phyloP scores from a whole-genome alignment of 108 stramenopile species.

The Conticribra guillardii region DNA sequence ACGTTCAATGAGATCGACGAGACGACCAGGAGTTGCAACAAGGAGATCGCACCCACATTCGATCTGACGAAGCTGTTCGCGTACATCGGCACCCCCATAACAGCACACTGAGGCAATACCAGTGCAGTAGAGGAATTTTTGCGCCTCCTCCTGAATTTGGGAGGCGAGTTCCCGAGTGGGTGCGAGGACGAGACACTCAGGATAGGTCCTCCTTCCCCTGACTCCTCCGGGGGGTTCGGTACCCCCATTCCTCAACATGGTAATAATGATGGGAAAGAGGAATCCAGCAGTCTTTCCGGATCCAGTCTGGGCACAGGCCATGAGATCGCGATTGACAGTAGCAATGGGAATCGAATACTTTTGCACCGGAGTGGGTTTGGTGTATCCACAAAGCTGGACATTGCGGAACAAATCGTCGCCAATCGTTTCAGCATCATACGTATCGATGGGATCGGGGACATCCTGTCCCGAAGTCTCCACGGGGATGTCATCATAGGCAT shows the following conservation, averaged over 20 bases:
- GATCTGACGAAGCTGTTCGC: slow-evolving; percentile 89
- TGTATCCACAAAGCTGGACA: slow-evolving; percentile 92
- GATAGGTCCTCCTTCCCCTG: slow-evolving; percentile 67
- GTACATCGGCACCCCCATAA: slow-evolving; percentile 94
- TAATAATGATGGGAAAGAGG: slow-evolving; percentile 96
- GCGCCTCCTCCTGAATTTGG: slow-evolving; percentile 98
- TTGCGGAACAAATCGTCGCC: slow-evolving; percentile 90
- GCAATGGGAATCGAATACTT: slow-evolving; percentile 98
- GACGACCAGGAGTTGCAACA: slow-evolving; percentile 98
- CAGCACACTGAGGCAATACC: slow-evolving; percentile 94
- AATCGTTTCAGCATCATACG: slow-evolving; percentile 86
- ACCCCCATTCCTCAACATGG: slow-evolving; percentile 86
- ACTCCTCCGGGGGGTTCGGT: slow-evolving; percentile 59
- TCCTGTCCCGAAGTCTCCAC: slow-evolving; percentile 91
- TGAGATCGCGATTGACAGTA: slow-evolving; percentile 87
- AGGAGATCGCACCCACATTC: slow-evolving; percentile 91
- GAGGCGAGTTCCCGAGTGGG: slow-evolving; percentile 98
- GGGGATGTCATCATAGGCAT: slow-evolving; percentile 98
- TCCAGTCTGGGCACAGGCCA: slow-evolving; percentile 94
- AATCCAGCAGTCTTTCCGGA: slow-evolving; percentile 98
- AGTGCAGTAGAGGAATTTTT: slow-evolving; percentile 95
- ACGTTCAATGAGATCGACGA: slow-evolving; percentile 95
- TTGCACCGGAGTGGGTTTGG: slow-evolving; percentile 97
- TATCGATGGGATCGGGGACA: slow-evolving; percentile 90
- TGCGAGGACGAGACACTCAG: slow-evolving; percentile 91